Evolutionary conservation across 257 asterid species (phyloP), one percentile per base, ranked within the genome.

Genomic region (Buddleja alternifolia): DNA sequence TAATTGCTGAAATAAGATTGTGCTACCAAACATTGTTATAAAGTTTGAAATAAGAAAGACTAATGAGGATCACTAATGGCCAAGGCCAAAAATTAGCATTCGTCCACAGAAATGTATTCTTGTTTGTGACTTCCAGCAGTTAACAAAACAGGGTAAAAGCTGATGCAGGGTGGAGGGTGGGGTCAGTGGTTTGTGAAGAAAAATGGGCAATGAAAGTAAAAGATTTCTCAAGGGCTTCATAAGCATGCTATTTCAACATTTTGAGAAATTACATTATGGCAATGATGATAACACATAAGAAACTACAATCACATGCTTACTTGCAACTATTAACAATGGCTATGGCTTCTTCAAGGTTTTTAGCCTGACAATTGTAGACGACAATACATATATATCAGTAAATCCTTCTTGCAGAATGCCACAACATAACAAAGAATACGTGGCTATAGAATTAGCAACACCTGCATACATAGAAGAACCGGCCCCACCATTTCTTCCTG

Each of bases 381-480:
- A 48, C 60, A 55, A 20, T n/a, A n/a, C n/a, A n/a, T n/a, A 52
- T 16, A 32, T 23, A 66, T 67, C 19, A 66, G 47, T 29, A 19
- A 50, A 14, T 14, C 56, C 62, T 34, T 32, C 54, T 46, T 15
- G 37, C 9, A 17, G 42, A 46, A 56, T 32, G 45, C 19, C 8
- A 39, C 10, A 10, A 9, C 21, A 20, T 37, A 15, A 40, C 54
- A 29, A 53, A 63, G 52, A 53, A 72, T n/a, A 15, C 23, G n/a
- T 24, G 8, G 14, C 8, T 58, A 8, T 29, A 40, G 11, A 42
- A 40, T n/a, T 11, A 24, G 56, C 8, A 19, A 11, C 17, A 81
- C 86, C 86, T 78, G 79, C 83, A 81, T 81, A 63, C 86, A 81
- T 37, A 81, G 86, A 69, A 81, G 86, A 56, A 81, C 81, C 21